Percentiles rank a stretch among this genome's conserved stretches.
These are phyloP conservation scores for Asclepias syriaca DNA, from an alignment of 257 asterid species.

Conservation along the genomic window DNA sequence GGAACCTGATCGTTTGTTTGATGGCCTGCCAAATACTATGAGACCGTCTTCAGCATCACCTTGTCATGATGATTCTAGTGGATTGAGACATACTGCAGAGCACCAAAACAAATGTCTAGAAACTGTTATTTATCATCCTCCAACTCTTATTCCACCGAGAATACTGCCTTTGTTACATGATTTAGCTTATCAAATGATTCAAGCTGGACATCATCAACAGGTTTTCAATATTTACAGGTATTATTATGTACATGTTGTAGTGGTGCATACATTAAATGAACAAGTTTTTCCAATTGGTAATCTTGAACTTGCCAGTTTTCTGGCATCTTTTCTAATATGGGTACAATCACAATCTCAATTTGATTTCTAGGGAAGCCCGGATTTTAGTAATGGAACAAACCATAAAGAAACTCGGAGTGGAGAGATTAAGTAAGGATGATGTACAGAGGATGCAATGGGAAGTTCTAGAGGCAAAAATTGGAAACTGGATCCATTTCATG, in stretches of 20 bases:
- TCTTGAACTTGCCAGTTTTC: not conserved
- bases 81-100: conserved; percentile 41
- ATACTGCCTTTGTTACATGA: conserved; percentile 70
- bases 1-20: conserved; percentile 87
- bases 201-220: conserved; percentile 81
- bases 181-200: conserved; percentile 63
- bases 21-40: conserved; percentile 80
- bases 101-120: conserved; percentile 54
- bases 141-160: conserved; percentile 67
- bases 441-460: conserved; percentile 99
- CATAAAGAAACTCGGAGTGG: conserved; percentile 82
- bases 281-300: not conserved
- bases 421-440: conserved; percentile 86
- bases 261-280: not conserved
- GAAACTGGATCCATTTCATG: conserved; percentile 81
- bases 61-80: conserved; percentile 41
- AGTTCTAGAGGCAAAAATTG: conserved; percentile 85
- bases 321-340: not conserved
- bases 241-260: not conserved
- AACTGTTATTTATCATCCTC: conserved; percentile 62
- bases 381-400: conserved; percentile 72
- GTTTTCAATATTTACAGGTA: conserved; percentile 64
- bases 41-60: conserved; percentile 66
- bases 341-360: not conserved
- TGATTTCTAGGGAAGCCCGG: conserved; percentile 63